Percentiles rank a stretch among this genome's conserved stretches.
These are phyloP conservation scores for Entomophthora muscae DNA, from an alignment of 371 early-diverging fungal species.

Conservation along the genomic window DNA sequence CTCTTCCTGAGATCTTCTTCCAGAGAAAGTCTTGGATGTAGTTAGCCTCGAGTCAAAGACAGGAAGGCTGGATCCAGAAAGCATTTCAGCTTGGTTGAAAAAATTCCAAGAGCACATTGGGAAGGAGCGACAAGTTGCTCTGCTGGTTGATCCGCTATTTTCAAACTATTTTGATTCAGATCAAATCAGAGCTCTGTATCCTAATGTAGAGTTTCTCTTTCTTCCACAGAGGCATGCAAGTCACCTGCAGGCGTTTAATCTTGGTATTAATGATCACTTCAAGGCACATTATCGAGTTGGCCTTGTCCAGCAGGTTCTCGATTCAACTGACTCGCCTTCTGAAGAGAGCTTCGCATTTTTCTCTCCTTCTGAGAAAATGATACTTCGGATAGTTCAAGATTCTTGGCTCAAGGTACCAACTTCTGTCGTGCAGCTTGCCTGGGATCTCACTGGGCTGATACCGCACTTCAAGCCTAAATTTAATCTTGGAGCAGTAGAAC, in stretches of 20 bases:
- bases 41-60: too few relatives aligned
- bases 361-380: neutral
- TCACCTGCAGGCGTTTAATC: neutral
- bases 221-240: neutral
- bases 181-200: neutral
- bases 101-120: conserved; percentile 3
- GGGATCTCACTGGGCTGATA: neutral
- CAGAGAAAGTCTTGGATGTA: too few relatives aligned
- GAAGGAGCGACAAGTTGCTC: neutral
- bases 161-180: neutral
- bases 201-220: neutral
- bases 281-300: neutral
- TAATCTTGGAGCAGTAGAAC: too few relatives aligned
- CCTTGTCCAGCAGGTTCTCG: too few relatives aligned
- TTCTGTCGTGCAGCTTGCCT: neutral
- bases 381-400: neutral
- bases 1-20: too few relatives aligned
- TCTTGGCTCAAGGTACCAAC: neutral
- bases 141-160: neutral
- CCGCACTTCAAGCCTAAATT: too few relatives aligned
- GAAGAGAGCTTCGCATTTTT: neutral
- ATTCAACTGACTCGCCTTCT: too few relatives aligned
- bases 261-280: neutral
- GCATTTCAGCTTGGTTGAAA: neutral
- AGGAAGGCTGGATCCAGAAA: neutral